Evolutionary conservation across 768 basidiomycete species (phyloP), one percentile per base, ranked within the genome.

Genomic region (Baorangia bicolor): DNA sequence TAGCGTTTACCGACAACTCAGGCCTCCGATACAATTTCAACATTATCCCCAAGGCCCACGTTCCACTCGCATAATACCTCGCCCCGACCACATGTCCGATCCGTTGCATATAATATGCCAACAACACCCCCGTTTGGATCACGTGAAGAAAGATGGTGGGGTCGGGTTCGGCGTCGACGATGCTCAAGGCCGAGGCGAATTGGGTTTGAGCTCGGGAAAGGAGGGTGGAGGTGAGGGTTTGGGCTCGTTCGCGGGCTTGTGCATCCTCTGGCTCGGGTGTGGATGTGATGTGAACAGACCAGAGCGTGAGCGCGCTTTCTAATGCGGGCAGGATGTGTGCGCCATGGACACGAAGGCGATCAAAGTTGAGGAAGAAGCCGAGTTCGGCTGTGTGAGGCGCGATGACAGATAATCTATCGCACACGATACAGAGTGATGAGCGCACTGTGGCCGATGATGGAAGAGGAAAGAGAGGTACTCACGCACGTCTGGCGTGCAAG

Each of bases 71-170:
- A 56, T 80, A 81, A 53, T 79, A 78, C 63, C 82, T 83, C 8
- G 86, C 88, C 57, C 86, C 84, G 2, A 87, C 73, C 34, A 81
- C 69, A 31, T 81, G 76, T 51, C 84, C 85, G 20, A 73, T 78
- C 45, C 81, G 80, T 64, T 85, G 81, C 63, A 89, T 82, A 66
- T 85, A 88, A 61, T 82, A 79, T 1, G 83, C 74, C 27, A 90
- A 74, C n/a, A 91, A 75, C 5, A 89, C 72, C 56, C 88, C 80
- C 0, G 83, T 78, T 56, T 87, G 86, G 10, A 87, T 63, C 16
- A 83, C 78, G 49, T 84, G 79, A 18, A 86, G 62, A 31, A 83
- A 72, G 62, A 53, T 73, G 65, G 56, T 73, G 57, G 63, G 77
- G 62, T 64, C 74, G 4, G 61, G 63, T 41, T 64, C 66, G 30